A percentile compares a stretch with the other conserved stretches of the same genome.
Evolutionary conservation across 2,329 filamentous ascomycete species (phyloP).

Genomic region (Colletotrichum tofieldiae): DNA sequence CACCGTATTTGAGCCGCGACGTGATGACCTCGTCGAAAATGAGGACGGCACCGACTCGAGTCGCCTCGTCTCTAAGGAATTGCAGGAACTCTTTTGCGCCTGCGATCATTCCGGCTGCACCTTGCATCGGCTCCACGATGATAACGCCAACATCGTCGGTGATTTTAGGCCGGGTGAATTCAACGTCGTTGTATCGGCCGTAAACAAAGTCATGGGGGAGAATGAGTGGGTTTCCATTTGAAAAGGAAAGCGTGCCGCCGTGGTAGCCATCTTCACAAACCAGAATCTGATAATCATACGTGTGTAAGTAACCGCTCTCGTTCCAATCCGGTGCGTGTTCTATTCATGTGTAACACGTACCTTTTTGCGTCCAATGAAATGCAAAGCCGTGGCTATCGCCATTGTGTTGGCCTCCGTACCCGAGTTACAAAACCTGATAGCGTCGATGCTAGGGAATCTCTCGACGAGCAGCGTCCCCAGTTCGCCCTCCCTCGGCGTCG

Average conservation of each 20-base stretch:
- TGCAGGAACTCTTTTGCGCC: constrained; percentile 63
- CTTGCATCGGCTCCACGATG: constrained; percentile 78
- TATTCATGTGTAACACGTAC: constrained; percentile 46
- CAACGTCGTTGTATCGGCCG: constrained; percentile 74
- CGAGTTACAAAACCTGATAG: constrained; percentile 75
- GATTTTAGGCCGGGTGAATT: constrained; percentile 60
- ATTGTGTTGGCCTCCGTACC: constrained; percentile 77
- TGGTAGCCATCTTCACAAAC: constrained; percentile 69
- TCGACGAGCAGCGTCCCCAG: constrained; percentile 67
- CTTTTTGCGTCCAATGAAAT: constrained; percentile 61
- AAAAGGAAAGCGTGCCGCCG: constrained; percentile 60
- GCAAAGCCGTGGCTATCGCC: constrained; percentile 69
- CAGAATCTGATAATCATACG: constrained; percentile 46
- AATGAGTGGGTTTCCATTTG: constrained; percentile 56
- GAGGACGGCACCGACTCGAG: constrained; percentile 65
- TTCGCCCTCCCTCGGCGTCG: constrained; percentile 65
- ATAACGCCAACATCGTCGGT: constrained; percentile 71
- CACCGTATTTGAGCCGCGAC: constrained; percentile 68
- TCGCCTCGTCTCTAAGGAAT: constrained; percentile 39
- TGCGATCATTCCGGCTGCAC: constrained; percentile 71
- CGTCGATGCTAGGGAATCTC: constrained; percentile 68
- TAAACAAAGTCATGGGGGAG: constrained; percentile 71
- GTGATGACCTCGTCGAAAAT: constrained; percentile 83
- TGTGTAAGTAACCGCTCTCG: not conserved
- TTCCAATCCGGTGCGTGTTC: not conserved